Base-by-base conservation (phyloP, 2,329 filamentous ascomycete species). In the Aspergillus sp. region DNA sequence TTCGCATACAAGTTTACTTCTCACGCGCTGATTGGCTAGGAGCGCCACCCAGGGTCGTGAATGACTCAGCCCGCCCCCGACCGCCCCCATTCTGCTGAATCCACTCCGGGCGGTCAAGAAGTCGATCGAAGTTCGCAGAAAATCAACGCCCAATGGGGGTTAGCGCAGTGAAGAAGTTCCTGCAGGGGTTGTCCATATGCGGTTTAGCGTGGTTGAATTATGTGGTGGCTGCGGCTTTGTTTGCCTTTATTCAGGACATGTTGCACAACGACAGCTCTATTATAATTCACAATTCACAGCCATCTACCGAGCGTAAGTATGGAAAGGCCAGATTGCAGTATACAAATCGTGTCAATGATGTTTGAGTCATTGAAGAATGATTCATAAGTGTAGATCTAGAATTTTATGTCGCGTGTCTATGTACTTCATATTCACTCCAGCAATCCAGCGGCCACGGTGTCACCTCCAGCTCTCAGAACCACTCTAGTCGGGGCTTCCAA, bases 401-500 rank as follows among this genome's bases (percentile, higher is more conserved):
- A 30, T 30, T 30, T 30, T 30, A 30, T 30, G 24, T 24, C 8
- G 24, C 8, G 24, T 27, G 24, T 40, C 27, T 4, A 30, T 22
- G 24, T 60, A 49, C 46, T 37, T 54, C 13, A 50, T 51, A 59
- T 68, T 57, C 45, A 67, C 56, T 96, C 93, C 66, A 98, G 75
- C 62, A 96, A 77, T 2, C 95, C 95, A 39, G 93, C 92, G 11
- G 91, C 95, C 58, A 98, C 83, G 2, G 95, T 98, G 65, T 89
- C 85, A 1, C 95, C 95, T 51, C 86, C 86, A 63, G 86, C 86
- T 60, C 95, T 82, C 51, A 99, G 76, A 27, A 98, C 90, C 45
- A 99, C 86, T 64, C 91, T 83, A 63, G 88, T 87, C 0, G 90
- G 90, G 15, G 83, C 82, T 74, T 97, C 95, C 47, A 98, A 74